Evolutionary conservation across 2,329 filamentous ascomycete species (phyloP).

Genomic region (Fusarium sp.): DNA sequence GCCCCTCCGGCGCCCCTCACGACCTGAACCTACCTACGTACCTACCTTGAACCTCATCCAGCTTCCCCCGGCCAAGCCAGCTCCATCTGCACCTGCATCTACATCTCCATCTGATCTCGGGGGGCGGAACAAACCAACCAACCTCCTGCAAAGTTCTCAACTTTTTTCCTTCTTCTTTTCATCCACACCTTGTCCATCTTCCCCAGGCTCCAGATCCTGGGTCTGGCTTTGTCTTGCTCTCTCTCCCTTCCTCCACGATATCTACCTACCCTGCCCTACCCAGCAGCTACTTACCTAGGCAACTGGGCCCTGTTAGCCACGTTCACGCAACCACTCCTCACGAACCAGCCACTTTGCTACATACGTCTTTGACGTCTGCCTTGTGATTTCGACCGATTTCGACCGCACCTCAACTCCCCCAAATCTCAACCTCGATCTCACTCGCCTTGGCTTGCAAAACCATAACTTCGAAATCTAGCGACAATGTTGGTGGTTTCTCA

Average conservation of each 20-base stretch:
- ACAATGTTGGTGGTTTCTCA: constrained; percentile 36
- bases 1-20: constrained; percentile 37
- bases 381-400: constrained; percentile 1
- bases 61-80: constrained; percentile 8
- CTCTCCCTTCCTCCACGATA: constrained; percentile 4
- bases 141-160: constrained; percentile 15
- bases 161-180: not conserved
- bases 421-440: not conserved
- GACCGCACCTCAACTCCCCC: not conserved
- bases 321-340: constrained; percentile 11
- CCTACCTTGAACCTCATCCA: constrained; percentile 17
- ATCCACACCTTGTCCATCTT: not conserved
- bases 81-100: constrained; percentile 18
- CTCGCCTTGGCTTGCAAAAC: not conserved
- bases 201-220: not conserved
- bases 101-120: constrained; percentile 30
- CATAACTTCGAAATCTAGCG: constrained; percentile 1
- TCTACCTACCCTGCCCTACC: constrained; percentile 11
- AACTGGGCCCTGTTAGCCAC: constrained; percentile 14
- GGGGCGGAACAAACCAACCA: constrained; percentile 19
- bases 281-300: constrained; percentile 4
- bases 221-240: not conserved
- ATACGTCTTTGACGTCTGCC: constrained; percentile 5
- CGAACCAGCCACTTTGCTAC: constrained; percentile 27
- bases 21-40: constrained; percentile 8